Evolutionary conservation across 192 early-diverging fungal genomes (phyloP).

Genomic region (Mortierella hygrophila): DNA sequence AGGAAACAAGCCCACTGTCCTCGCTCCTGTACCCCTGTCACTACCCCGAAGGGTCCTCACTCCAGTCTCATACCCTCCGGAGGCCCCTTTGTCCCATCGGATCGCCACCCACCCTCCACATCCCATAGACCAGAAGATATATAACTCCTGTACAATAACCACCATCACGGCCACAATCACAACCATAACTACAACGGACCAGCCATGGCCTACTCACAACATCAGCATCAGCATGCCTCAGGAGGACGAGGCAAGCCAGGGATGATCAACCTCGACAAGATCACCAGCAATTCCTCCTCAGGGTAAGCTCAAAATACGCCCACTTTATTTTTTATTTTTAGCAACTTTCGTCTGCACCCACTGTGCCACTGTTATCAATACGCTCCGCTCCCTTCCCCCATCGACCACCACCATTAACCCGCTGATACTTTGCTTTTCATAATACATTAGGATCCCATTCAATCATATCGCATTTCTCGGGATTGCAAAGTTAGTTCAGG

Average conservation of each 20-base stretch:
- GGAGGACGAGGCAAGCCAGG: slow-evolving; percentile 37
- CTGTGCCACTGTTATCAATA: not conserved
- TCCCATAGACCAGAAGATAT: not conserved
- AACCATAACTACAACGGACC: slow-evolving; percentile 11
- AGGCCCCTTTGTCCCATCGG: not conserved
- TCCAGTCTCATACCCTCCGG: not conserved
- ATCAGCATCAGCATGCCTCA: slow-evolving; percentile 7
- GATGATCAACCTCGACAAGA: slow-evolving; percentile 56
- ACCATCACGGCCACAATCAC: slow-evolving; percentile 17
- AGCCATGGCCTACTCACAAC: slow-evolving; percentile 17
- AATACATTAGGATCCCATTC: slow-evolving; percentile 37
- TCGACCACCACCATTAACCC: not conserved
- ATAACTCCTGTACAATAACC: slow-evolving; percentile 25
- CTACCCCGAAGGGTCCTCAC: slow-evolving; percentile 5
- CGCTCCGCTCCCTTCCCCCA: no score
- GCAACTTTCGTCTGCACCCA: not conserved
- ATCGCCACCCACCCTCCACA: not conserved
- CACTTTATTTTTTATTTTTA: not conserved
- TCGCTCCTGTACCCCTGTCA: not conserved
- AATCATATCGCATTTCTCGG: slow-evolving; percentile 56
- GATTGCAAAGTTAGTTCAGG: slow-evolving; percentile 48
- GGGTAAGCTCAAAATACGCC: slow-evolving; percentile 22
- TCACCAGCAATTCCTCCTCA: slow-evolving; percentile 45
- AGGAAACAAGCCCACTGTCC: not conserved
- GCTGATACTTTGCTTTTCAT: not conserved